Conservation (phyloP, 2,329 filamentous ascomycete species). For the Sporothrix schenckii region DNA sequence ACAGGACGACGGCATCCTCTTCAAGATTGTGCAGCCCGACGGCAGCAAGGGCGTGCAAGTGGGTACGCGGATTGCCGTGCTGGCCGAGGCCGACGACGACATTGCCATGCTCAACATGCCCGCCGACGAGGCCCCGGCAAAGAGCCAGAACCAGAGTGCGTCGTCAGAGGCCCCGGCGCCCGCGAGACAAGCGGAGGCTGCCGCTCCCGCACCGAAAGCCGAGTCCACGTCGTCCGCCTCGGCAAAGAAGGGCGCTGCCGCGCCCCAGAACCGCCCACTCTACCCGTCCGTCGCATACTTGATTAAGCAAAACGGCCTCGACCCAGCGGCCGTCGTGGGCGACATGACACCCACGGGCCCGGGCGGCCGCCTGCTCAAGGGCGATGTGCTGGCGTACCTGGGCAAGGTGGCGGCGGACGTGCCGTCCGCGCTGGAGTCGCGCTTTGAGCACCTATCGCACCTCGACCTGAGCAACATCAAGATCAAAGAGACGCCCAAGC, state of each 20-base stretch:
- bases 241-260: constrained; percentile 61
- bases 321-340: constrained; percentile 68
- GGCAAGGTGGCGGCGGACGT: constrained; percentile 74
- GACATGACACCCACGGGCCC: constrained; percentile 89
- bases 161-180: not conserved
- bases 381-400: constrained; percentile 88
- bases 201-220: constrained; percentile 20
- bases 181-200: not conserved
- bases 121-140: constrained; percentile 57
- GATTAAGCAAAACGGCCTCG: constrained; percentile 75
- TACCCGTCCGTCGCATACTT: constrained; percentile 83
- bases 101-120: constrained; percentile 73
- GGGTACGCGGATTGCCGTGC: constrained; percentile 77
- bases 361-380: constrained; percentile 86
- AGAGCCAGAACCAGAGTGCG: constrained; percentile 36
- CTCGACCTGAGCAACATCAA: constrained; percentile 97
- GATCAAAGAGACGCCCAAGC: constrained; percentile 52
- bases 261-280: constrained; percentile 58
- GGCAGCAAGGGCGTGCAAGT: constrained; percentile 78
- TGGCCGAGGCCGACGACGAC: constrained; percentile 82
- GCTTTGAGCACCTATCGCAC: constrained; percentile 74
- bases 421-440: constrained; percentile 69
- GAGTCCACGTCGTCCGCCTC: not conserved
- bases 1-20: constrained; percentile 82
- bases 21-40: constrained; percentile 76